Evolutionary conservation across 208 protist species (phyloP).

Genomic region (Crithidia thermophila): DNA sequence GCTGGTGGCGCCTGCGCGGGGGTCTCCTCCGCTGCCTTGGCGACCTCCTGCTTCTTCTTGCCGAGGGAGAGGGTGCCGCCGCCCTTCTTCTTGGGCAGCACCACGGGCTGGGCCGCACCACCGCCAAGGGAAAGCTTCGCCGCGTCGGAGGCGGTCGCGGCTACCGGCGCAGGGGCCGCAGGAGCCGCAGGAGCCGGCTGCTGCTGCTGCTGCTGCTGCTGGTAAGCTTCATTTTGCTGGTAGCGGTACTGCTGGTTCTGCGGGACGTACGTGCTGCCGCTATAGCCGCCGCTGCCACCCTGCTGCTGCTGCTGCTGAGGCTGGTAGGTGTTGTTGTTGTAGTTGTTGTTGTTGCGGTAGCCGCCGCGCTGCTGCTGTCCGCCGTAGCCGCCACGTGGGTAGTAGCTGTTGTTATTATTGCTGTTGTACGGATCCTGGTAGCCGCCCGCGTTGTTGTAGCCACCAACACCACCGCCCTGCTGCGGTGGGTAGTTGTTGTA

Average conservation of each 20-base stretch:
- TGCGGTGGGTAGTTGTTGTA: slow-evolving; percentile 9
- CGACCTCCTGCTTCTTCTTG: slow-evolving; percentile 68
- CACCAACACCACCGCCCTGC: slow-evolving; percentile 4
- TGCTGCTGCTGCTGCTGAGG: slow-evolving; percentile 14
- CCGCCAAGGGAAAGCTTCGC: slow-evolving; percentile 73
- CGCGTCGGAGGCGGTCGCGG: slow-evolving; percentile 26
- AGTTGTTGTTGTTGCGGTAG: slow-evolving; percentile 1
- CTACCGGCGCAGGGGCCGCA: slow-evolving; percentile 13
- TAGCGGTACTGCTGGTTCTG: slow-evolving; percentile 29
- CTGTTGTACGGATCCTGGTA: slow-evolving; percentile 18
- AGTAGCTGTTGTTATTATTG: slow-evolving; percentile 21
- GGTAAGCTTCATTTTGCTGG: slow-evolving; percentile 16
- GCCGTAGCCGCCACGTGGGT: slow-evolving; percentile 22
- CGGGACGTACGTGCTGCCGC: not conserved
- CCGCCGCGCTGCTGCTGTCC: slow-evolving; percentile 14
- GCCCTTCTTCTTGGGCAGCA: slow-evolving; percentile 67
- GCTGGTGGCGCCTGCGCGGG: slow-evolving; percentile 4
- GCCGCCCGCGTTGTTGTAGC: slow-evolving; percentile 1
- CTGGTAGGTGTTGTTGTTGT: slow-evolving; percentile 5
- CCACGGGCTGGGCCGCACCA: slow-evolving; percentile 22
- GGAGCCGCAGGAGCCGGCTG: not conserved
- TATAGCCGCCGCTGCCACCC: not conserved
- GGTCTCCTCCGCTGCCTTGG: slow-evolving; percentile 30
- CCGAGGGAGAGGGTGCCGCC: slow-evolving; percentile 70
- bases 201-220: slow-evolving; percentile 24